Evolutionary conservation across 2,329 filamentous ascomycete species (phyloP), one percentile per base, ranked within the genome.

Genomic region (Ophiostoma sp.): DNA sequence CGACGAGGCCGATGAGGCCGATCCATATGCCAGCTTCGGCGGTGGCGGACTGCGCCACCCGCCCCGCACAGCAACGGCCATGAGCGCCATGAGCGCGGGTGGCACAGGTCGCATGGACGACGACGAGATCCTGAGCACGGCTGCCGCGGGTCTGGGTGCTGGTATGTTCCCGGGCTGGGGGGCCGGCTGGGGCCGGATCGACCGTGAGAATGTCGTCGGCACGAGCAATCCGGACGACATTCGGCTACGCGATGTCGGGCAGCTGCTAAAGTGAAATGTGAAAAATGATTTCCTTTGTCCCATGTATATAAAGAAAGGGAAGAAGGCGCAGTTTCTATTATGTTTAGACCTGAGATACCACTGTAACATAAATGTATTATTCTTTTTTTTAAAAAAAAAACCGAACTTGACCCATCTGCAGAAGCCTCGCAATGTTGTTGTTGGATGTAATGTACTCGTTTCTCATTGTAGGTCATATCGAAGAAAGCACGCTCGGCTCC

Each of bases 131-230:
- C 57, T 68, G 6, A 54, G 54, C 17, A 52, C 31, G 36, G 41
- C 17, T 35, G 64, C 15, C 10, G 62, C 36, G 20, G 72, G 64
- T 10, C 64, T 68, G 20, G 72, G 73, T 23, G 68, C 75, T 1
- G 73, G 73, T 20, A 74, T 77, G 4, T 73, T 79, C 6, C 80
- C 79, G 0, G 77, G 78, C 11, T 81, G 79, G 79, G 79, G 78
- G 2, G 79, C 75, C 1, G 80, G 80, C 27, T 81, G 80, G 80
- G 80, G 79, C 0, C 75, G 79, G 39, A 76, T 80, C 69, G 79
- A 80, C 71, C 74, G 77, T 8, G 76, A 67, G n/a, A 33, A 65
- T 60, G 54, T 65, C 20, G 77, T 35, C 76, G 75, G 6, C 74
- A 74, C 11, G 31, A 74, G 76, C 0, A 72, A 72, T 1, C 75